These are phyloP conservation scores for Suhomyces sp. DNA, from an alignment of 805 yeast species.

Conservation along the genomic window DNA sequence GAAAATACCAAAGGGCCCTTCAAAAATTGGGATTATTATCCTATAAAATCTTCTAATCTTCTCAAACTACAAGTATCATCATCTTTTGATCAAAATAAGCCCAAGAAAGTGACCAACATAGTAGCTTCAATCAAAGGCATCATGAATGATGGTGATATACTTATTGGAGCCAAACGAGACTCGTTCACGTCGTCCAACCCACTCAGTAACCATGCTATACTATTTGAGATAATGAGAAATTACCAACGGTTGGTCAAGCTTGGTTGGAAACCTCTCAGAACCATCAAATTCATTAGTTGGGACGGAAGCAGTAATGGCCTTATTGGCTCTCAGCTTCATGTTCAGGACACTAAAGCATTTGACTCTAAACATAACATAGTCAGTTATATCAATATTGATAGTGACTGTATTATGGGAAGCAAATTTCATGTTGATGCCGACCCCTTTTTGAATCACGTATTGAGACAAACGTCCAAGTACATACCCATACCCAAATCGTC, in stretches of 20 bases:
- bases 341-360: constrained; percentile 20
- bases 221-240: constrained; percentile 38
- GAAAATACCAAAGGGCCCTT: constrained; percentile 10
- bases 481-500: constrained; percentile 32
- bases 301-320: constrained; percentile 37
- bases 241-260: constrained; percentile 26
- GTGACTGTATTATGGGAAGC: constrained; percentile 37
- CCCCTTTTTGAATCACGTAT: constrained; percentile 34
- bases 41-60: constrained; percentile 33
- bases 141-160: constrained; percentile 37
- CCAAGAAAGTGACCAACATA: constrained; percentile 26
- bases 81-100: constrained; percentile 10
- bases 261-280: constrained; percentile 45
- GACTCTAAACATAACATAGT: constrained; percentile 24
- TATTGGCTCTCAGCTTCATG: constrained; percentile 26
- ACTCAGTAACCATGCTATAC: constrained; percentile 36
- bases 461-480: constrained; percentile 24
- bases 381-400: constrained; percentile 39
- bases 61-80: constrained; percentile 15
- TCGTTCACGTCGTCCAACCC: constrained; percentile 36
- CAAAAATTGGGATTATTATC: constrained; percentile 24
- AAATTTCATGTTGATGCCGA: constrained; percentile 32
- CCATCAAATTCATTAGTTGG: constrained; percentile 40
- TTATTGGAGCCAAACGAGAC: constrained; percentile 42
- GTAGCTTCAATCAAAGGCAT: constrained; percentile 35